These are phyloP conservation scores for Symbiodinium natans DNA, from an alignment of 73 alveolate genomes.

Conservation along the genomic window DNA sequence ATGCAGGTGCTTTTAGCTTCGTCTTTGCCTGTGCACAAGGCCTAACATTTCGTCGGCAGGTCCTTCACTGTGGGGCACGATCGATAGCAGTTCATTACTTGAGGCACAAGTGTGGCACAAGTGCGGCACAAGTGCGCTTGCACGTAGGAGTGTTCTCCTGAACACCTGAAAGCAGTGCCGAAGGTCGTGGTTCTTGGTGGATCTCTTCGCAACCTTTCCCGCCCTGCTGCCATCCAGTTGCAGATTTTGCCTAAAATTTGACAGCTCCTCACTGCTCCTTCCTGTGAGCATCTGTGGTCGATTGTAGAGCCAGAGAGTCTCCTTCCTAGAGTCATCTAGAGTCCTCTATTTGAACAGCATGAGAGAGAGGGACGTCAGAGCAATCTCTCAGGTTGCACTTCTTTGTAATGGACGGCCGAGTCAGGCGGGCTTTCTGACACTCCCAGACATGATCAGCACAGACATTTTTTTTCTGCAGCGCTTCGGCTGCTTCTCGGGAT, in stretches of 20 bases:
- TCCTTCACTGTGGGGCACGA: background rate
- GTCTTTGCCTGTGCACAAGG: background rate
- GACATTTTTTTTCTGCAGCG: no score
- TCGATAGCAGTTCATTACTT: background rate
- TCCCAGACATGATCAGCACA: no score
- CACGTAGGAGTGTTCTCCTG: background rate
- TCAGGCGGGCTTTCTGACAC: no score
- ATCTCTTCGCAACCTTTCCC: constrained; percentile 41
- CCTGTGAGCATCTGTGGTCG: no score
- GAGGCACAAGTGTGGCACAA: background rate
- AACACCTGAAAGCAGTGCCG: background rate
- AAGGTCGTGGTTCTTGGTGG: constrained; percentile 56
- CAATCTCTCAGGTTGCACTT: background rate
- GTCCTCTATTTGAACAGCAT: no score
- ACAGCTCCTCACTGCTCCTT: no score
- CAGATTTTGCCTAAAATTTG: no score
- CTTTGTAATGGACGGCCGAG: background rate
- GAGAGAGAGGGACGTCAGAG: no score
- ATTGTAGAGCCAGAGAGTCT: no score
- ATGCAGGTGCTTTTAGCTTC: background rate
- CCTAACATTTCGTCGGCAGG: background rate
- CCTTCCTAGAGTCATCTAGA: no score
- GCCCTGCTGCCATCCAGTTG: background rate
- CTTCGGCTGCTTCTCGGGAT: no score
- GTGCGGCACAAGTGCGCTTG: no score